Evolutionary conservation across 2,329 filamentous ascomycete species (phyloP).

Genomic region (Mycosphaerella sp.): DNA sequence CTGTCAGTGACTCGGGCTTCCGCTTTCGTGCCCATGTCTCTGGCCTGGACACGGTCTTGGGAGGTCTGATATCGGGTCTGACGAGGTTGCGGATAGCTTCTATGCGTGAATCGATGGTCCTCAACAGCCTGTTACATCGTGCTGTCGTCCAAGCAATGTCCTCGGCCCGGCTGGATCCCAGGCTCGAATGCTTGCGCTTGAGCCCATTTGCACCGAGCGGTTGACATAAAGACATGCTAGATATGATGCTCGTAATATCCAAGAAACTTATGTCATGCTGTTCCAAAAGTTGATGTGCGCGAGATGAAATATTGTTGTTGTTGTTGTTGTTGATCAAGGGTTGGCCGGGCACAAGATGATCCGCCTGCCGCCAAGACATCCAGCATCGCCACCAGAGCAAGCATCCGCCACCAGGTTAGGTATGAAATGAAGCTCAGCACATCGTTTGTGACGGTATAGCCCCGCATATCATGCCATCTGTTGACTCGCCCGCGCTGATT

Average conservation of each 20-base stretch:
- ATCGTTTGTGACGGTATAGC: no score
- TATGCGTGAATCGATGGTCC: slow-evolving; percentile 19
- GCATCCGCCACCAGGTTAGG: not conserved
- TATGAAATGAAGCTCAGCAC: no score
- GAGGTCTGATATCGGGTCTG: not conserved
- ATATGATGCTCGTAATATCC: slow-evolving; percentile 2
- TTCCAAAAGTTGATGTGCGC: not conserved
- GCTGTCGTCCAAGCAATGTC: slow-evolving; percentile 23
- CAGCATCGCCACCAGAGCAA: not conserved
- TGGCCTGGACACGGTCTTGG: not conserved
- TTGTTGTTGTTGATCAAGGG: not conserved
- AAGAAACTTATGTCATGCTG: slow-evolving; percentile 2
- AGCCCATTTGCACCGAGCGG: not conserved
- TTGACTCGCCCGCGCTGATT: slow-evolving; percentile 33
- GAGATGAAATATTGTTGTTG: not conserved
- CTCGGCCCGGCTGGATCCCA: slow-evolving; percentile 11
- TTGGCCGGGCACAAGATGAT: not conserved
- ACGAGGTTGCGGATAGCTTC: slow-evolving; percentile 14
- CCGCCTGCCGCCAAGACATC: not conserved
- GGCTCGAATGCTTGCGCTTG: slow-evolving; percentile 11
- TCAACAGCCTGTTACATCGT: slow-evolving; percentile 19
- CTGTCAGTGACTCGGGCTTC: slow-evolving; percentile 14
- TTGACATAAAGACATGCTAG: slow-evolving; percentile 1
- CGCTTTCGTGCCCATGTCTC: not conserved
- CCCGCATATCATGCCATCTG: slow-evolving; percentile 27